Base-by-base conservation (phyloP, 2,329 filamentous ascomycete species). In the Ascocoryne sarcoides region DNA sequence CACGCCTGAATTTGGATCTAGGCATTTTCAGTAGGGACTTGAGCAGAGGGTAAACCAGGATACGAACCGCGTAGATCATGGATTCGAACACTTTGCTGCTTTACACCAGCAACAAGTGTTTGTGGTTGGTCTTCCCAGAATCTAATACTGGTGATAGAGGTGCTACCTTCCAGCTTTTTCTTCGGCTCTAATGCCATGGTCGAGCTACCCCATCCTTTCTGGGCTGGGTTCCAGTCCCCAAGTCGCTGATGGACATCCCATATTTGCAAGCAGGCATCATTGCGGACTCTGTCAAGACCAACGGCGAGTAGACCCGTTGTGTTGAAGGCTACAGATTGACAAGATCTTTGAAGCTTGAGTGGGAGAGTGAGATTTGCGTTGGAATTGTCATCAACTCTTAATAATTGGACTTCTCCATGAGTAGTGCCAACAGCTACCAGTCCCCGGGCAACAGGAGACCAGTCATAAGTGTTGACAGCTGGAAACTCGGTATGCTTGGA, bases 291-390 rank as follows among this genome's bases (percentile, higher is more conserved):
- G 54, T 92, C 86, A 37, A 92, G 67, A 1, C 84, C 86, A 19
- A 88, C 84, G 8, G 85, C 86, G 37, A 93, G 66, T 41, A 84
- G 69, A 14, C 82, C 81, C 4, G 69, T 70, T 3, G 75, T 78
- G 55, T 79, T 90, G 63, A 92, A 88, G 3, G 84, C 80, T 30
- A 92, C 83, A 1, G 84, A 83, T 54, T 90, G 86, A 53, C 84
- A 90, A 32, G 82, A 82, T 32, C 86, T 75, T 39, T 83, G 76
- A 59, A 87, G 77, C 58, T 84, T 86, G 34, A 88, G 73, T 15
- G 76, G 75, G 45, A 88, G 76, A 36, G 82, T 76, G 36, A 76
- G 58, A 49, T 75, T 75, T 23, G 71, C 74, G 54, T 75, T 86
- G 38, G 71, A 80, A 48, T 76, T 74, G 51, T 84, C 78, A 54